These are phyloP conservation scores for Hyaloscypha variabilis DNA, from an alignment of 495 filamentous ascomycete genomes.

Conservation along the genomic window DNA sequence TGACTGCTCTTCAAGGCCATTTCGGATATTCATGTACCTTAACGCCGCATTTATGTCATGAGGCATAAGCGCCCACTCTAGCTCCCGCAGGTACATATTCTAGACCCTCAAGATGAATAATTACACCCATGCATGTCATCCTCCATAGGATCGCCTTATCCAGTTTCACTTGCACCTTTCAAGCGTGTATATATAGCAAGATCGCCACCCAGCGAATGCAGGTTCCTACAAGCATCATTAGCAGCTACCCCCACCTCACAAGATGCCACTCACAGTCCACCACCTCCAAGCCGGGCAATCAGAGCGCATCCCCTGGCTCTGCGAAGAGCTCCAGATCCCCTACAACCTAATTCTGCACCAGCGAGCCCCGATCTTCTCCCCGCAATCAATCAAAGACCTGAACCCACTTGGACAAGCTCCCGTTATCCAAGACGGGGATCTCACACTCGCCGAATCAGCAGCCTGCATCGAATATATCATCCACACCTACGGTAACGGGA, in stretches of 20 bases:
- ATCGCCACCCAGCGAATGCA: too few species aligned
- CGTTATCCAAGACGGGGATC: slow-evolving; percentile 52
- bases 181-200: too few species aligned
- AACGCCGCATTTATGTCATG: too few species aligned
- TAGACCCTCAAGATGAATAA: too few species aligned
- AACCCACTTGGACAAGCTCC: slow-evolving; percentile 57
- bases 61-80: too few species aligned
- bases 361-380: slow-evolving; percentile 53
- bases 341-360: slow-evolving; percentile 55
- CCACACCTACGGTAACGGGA: slow-evolving; percentile 49
- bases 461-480: slow-evolving; percentile 62
- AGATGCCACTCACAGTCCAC: slow-evolving; percentile 54
- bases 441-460: slow-evolving; percentile 56
- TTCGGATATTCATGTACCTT: too few species aligned
- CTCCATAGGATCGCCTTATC: too few species aligned
- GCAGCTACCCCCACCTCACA: slow-evolving; percentile 1
- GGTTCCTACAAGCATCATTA: too few species aligned
- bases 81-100: too few species aligned
- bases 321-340: slow-evolving; percentile 59
- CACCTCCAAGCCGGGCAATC: slow-evolving; percentile 60
- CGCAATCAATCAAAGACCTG: slow-evolving; percentile 52
- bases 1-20: too few species aligned
- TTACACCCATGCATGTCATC: too few species aligned
- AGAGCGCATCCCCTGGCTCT: slow-evolving; percentile 64
- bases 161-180: too few species aligned